Conservation (phyloP, 805 yeast genomes). For the Yarrowia sp. region DNA sequence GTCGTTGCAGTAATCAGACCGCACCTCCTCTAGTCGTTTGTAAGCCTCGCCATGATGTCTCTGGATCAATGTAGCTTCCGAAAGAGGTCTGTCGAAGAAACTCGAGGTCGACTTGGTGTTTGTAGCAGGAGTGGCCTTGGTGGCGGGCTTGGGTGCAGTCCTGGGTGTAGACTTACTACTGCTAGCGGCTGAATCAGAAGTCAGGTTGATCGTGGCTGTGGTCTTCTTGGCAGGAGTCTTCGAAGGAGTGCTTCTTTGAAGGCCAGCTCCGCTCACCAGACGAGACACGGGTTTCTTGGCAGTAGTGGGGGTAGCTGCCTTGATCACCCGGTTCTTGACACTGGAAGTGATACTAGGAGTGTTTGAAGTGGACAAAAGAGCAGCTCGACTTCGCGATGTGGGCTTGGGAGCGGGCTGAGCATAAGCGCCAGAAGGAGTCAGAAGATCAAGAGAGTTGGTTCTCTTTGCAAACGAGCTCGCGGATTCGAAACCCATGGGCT, state of each 20-base stretch:
- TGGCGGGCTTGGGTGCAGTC: background rate
- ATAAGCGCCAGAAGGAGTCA: slow-evolving; percentile 1
- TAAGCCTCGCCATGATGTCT: slow-evolving; percentile 9
- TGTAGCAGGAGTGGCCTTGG: background rate
- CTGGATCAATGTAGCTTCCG: background rate
- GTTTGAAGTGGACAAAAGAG: background rate
- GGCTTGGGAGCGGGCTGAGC: slow-evolving; percentile 6
- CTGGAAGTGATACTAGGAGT: slow-evolving; percentile 1
- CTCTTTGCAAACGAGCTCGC: slow-evolving; percentile 14
- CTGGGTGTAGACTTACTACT: background rate
- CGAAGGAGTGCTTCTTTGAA: background rate
- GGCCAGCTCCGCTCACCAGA: slow-evolving; percentile 1
- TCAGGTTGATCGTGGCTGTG: slow-evolving; percentile 7
- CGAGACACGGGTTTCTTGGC: slow-evolving; percentile 11
- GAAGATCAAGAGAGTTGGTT: slow-evolving; percentile 12
- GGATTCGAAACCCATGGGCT: slow-evolving; percentile 11
- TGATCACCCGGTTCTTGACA: slow-evolving; percentile 7
- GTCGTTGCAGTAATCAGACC: slow-evolving; percentile 11
- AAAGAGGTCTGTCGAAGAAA: slow-evolving; percentile 11
- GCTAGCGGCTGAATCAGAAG: background rate
- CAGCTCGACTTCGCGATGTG: slow-evolving; percentile 16
- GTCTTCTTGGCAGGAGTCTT: background rate
- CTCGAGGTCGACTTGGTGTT: slow-evolving; percentile 16
- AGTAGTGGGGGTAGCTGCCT: background rate
- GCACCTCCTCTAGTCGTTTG: slow-evolving; percentile 1